Percentiles rank a stretch among this genome's conserved stretches.
phyloP scores from a whole-genome alignment of 495 filamentous ascomycete genomes.

The Aspergillus incahuasiensis region DNA sequence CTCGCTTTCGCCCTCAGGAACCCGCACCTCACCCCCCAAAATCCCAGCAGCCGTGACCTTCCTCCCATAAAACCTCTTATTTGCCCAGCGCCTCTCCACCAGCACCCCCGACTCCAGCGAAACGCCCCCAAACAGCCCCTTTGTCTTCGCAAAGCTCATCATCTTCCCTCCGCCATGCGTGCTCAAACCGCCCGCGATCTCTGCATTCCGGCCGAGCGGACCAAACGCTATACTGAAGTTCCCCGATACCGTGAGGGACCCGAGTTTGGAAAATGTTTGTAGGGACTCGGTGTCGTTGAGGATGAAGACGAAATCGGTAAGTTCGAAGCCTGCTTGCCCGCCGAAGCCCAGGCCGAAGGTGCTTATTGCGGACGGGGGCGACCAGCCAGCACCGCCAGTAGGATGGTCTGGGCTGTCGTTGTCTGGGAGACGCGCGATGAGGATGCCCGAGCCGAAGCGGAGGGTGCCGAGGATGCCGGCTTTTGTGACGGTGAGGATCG shows the following conservation, averaged over 20 bases:
- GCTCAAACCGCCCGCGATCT: conserved; percentile 81
- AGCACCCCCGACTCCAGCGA: conserved; percentile 79
- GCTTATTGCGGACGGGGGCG: conserved; percentile 81
- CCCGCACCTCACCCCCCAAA: conserved; percentile 63
- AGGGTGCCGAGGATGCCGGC: conserved; percentile 83
- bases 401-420: conserved; percentile 36
- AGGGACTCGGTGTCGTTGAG: conserved; percentile 84
- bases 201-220: conserved; percentile 84
- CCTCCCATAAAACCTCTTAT: conserved; percentile 83
- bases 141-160: conserved; percentile 91
- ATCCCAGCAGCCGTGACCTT: conserved; percentile 69
- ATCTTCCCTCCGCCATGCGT: conserved; percentile 74
- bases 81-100: conserved; percentile 83
- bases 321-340: conserved; percentile 87
- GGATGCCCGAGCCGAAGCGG: conserved; percentile 84
- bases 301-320: conserved; percentile 97
- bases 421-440: conserved; percentile 82
- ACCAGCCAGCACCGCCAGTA: conserved; percentile 49
- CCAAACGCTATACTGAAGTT: conserved; percentile 92
- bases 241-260: conserved; percentile 77
- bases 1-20: conserved; percentile 55
- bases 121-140: conserved; percentile 88
- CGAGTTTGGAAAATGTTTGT: conserved; percentile 81
- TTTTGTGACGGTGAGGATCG: conserved; percentile 85
- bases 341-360: conserved; percentile 83